Evolutionary conservation across 176 grass and related monocot species (phyloP), one percentile per base, ranked within the genome.

Genomic region (Cenchrus americanus): DNA sequence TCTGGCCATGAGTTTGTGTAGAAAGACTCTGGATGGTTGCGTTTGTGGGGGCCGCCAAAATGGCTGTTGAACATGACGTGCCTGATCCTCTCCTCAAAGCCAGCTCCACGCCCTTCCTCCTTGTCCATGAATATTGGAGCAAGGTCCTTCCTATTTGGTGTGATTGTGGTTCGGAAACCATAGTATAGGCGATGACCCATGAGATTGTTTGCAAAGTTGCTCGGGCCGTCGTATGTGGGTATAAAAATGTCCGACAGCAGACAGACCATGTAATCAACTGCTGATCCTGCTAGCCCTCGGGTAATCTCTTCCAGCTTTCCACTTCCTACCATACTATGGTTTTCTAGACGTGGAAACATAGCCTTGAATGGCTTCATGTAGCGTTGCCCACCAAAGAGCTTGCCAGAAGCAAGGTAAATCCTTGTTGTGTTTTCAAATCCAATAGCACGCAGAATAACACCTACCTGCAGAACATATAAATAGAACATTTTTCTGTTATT

Each of bases 211-310:
- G 95, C 92, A 13, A 97, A 97, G 83, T 97, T 97, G 83, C 95
- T 97, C 4, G 92, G 95, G 44, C 95, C 95, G 49, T 97, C 90
- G 54, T 97, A 97, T 21, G 95, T 94, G 2, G 95, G 92, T 9
- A 97, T 75, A 73, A 97, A 97, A 85, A 97, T 97, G 80, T 97
- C 95, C 1, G 95, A 97, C 37, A 94, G 69, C 43, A 97, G 90
- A 76, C 95, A 97, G 53, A 97, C 95, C 95, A 97, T 97, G 84
- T 94, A 97, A 85, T 97, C 95, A 70, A 97, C 84, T 53, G 95
- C 95, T 1, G 92, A 92, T n/a, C 95, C 88, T 0, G 71, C 90
- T 5, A 97, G 87, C 24, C 92, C 95, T 80, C 61, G 66, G 21
- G 82, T 79, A 84, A 88, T 88, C 62, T 91, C 94, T 87, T 94